Conservation (phyloP, 2,329 filamentous ascomycete species). For the Cercospora nicotianae region DNA sequence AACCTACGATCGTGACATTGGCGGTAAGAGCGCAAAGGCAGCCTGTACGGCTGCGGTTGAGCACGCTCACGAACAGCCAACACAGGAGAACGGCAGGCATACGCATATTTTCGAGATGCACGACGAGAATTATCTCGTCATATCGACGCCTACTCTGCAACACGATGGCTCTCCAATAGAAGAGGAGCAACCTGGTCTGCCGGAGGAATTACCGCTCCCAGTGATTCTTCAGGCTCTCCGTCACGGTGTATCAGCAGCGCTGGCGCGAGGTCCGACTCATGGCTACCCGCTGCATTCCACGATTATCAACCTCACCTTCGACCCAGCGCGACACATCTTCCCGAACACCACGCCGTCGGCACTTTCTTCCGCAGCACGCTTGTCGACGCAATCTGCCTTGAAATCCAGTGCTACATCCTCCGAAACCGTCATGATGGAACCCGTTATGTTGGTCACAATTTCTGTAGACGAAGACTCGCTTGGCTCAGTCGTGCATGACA, state of each 20-base stretch:
- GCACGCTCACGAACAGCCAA: constrained; percentile 12
- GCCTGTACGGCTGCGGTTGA: constrained; percentile 69
- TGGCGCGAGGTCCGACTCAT: constrained; percentile 80
- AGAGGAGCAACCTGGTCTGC: constrained; percentile 51
- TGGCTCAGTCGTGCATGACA: constrained; percentile 78
- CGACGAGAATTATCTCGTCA: constrained; percentile 70
- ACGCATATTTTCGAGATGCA: constrained; percentile 47
- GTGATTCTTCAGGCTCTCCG: constrained; percentile 59
- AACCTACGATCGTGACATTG: constrained; percentile 75
- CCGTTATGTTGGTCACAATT: constrained; percentile 88
- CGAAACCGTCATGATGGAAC: constrained; percentile 75
- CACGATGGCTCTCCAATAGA: constrained; percentile 43
- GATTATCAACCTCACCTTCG: constrained; percentile 67
- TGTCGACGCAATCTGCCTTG: constrained; percentile 69
- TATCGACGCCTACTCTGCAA: constrained; percentile 55
- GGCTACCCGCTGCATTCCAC: constrained; percentile 78
- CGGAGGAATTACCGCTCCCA: constrained; percentile 54
- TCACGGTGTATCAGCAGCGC: constrained; percentile 78
- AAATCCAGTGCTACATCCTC: constrained; percentile 55
- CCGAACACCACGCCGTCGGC: constrained; percentile 66
- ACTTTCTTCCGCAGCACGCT: constrained; percentile 66
- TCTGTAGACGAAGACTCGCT: constrained; percentile 79
- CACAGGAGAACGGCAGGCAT: constrained; percentile 28
- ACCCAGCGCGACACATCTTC: constrained; percentile 65
- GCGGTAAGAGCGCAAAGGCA: constrained; percentile 75